Evolutionary conservation across 495 filamentous ascomycete species (phyloP), one percentile per base, ranked within the genome.

Genomic region (Massariosphaeria phaeospora): DNA sequence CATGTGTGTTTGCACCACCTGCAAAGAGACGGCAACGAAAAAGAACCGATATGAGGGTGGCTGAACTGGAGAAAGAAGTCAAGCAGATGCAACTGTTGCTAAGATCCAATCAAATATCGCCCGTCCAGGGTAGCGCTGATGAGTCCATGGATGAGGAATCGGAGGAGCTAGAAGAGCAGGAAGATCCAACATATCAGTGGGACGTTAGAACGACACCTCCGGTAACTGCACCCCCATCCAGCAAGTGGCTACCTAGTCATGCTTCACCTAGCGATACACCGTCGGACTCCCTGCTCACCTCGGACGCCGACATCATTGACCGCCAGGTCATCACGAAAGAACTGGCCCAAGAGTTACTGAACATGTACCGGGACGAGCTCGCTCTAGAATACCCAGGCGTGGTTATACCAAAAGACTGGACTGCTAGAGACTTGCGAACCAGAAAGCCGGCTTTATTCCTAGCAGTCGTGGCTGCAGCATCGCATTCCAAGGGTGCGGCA

Each of bases 401-500:
- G 12, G 50, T 72, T 0, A 63, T 79, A 25, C 69, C 72, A 0
- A 38, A 63, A 0, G 65, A 59, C 30, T 70, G 70, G 39, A 75
- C 76, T 1, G 71, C 72, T 15, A 59, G 62, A 9, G 66, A 73
- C 13, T 39, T 79, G 35, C 70, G 77, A 48, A 55, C 52, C 17
- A 63, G 66, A 15, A 76, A 75, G 57, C 76, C 77, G 9, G 66
- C 74, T 3, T 66, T 81, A 1, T 81, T 78, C 47, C 68, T 79
- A 15, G 73, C 76, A 10, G 69, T 78, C 11, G 72, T 81, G 39
- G 71, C 77, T 0, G 77, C 75, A 7, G 73, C 76, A 0, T 67
- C 76, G 2, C 70, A 72, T 20, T 66, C 67, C 17, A 61, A 73
- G 5, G 75, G 78, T 45, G 61, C 66, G 1, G 55, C 63, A 0